phyloP scores from a whole-genome alignment of 2,329 filamentous ascomycete species.

The Botrytis porri region DNA sequence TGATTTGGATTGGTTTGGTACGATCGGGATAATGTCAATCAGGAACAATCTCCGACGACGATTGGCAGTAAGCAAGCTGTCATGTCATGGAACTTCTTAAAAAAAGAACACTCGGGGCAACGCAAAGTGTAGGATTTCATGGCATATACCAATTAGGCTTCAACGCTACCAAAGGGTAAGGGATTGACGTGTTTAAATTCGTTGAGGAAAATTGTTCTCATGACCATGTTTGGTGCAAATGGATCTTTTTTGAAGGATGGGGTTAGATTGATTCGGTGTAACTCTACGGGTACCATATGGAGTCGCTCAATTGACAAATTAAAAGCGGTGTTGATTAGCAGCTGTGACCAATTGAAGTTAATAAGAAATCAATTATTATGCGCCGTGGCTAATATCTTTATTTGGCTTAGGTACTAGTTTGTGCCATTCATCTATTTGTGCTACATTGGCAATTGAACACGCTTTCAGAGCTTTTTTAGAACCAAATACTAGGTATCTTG shows the following conservation, averaged over 20 bases:
- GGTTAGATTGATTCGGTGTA: constrained; percentile 1
- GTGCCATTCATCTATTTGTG: not conserved
- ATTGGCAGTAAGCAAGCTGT: not conserved
- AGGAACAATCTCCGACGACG: constrained; percentile 4
- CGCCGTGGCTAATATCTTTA: not conserved
- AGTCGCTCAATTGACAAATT: not conserved
- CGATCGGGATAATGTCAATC: not conserved
- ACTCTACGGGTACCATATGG: not conserved
- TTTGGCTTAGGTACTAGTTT: not conserved
- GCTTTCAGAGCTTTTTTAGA: not conserved
- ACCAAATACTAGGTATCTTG: not conserved
- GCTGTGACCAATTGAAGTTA: not conserved
- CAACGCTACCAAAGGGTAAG: not conserved
- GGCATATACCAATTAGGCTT: not conserved
- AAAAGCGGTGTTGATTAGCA: not conserved
- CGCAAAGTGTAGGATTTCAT: not conserved
- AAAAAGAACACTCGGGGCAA: not conserved
- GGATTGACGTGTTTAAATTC: not conserved
- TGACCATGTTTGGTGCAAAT: not conserved
- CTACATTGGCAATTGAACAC: not conserved
- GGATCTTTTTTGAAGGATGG: constrained; percentile 5
- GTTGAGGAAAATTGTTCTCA: not conserved
- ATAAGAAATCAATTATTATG: not conserved
- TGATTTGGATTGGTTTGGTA: not conserved
- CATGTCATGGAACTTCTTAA: not conserved